A percentile compares a stretch with the other conserved stretches of the same genome.
phyloP scores from a whole-genome alignment of 768 basidiomycete genomes.

The Rhodotorula graminis region DNA sequence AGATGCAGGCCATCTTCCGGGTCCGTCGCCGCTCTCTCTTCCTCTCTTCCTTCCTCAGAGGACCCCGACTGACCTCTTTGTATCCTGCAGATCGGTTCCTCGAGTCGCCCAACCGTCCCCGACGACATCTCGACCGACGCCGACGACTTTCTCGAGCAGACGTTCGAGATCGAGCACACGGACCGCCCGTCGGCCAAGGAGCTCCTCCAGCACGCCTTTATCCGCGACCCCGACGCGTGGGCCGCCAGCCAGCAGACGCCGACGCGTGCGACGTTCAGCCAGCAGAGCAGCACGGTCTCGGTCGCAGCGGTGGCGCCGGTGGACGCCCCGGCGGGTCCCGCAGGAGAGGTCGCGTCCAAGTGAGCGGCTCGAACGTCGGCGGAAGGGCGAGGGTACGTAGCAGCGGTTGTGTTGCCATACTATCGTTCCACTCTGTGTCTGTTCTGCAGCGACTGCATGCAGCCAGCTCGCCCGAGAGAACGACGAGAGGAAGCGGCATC shows the following conservation, averaged over 20 bases:
- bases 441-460: no score
- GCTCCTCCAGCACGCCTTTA: conserved; percentile 48
- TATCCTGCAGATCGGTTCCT: conserved; percentile 82
- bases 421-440: no score
- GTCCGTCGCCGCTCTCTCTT: conserved; percentile 49
- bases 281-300: background rate
- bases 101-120: conserved; percentile 75
- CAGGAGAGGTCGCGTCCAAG: background rate
- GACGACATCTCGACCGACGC: conserved; percentile 86
- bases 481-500: no score
- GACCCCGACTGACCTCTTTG: no score
- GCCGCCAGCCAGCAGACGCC: conserved; percentile 33
- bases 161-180: conserved; percentile 53
- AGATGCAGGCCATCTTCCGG: conserved; percentile 99
- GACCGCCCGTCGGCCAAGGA: conserved; percentile 48
- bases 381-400: no score
- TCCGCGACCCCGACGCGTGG: conserved; percentile 27
- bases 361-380: no score
- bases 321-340: background rate
- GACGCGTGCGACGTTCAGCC: conserved; percentile 36
- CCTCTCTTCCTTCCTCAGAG: no score
- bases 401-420: no score
- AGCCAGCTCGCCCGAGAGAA: no score
- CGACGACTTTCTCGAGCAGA: conserved; percentile 74
- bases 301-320: background rate